Evolutionary conservation across 2,329 filamentous ascomycete genomes (phyloP), one percentile per base, ranked within the genome.

Genomic region (Colletotrichum tofieldiae): DNA sequence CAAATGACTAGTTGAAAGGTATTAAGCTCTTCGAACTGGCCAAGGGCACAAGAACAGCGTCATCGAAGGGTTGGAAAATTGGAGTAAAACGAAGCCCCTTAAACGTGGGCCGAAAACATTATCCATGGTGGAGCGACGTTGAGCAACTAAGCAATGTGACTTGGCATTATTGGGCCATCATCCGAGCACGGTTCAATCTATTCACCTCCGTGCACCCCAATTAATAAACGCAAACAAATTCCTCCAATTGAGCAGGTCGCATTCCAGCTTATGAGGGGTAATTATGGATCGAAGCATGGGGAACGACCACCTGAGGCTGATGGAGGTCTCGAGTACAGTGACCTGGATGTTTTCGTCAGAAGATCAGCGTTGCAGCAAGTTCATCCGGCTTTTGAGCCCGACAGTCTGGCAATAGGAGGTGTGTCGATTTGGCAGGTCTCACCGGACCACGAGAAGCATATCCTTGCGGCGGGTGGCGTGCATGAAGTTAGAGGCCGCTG

Each of bases 261-360:
- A 54, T 55, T 72, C 52, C 59, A 26, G 69, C 59, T 72, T 64
- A 72, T 58, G 54, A 72, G 65, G 69, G 69, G 59, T 49, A 69
- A 64, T 39, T 63, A 29, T 69, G 69, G 65, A 49, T 51, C 54
- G n/a, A 35, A 58, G 43, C 58, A 59, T 58, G 41, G 52, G 45
- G 58, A n/a, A 32, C 43, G 26, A 20, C 47, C 47, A 60, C 65
- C 69, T 69, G 65, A 65, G 32, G 65, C 59, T 29, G 43, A 43
- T 55, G 39, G 54, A 29, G 58, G 70, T 72, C 65, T 72, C 70
- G 65, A 54, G 29, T 72, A 69, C 54, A 65, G 59, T 60, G 60
- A 47, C 35, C 26, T 54, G 23, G 35, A 45, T 35, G 8, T 47
- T 39, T 14, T 14, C 18, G 9, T 14, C 35, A 3, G 43, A 43